A percentile compares a stretch with the other conserved stretches of the same genome.
These are phyloP conservation scores for Alternaria gaisen DNA, from an alignment of 2,329 filamentous ascomycete genomes.

Conservation along the genomic window DNA sequence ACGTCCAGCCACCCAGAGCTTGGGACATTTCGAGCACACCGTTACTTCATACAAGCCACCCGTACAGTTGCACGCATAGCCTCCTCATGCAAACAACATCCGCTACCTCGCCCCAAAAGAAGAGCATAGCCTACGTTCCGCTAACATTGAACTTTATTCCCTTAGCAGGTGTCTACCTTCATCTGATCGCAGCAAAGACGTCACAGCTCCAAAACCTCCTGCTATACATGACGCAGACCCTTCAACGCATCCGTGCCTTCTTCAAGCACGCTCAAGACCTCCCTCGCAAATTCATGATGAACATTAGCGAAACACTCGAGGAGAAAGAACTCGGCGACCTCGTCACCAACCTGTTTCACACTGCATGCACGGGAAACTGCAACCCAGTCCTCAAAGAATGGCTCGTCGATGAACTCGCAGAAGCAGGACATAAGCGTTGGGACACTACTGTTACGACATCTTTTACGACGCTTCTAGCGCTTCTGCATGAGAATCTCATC, in stretches of 20 bases:
- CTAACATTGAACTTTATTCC: conserved; percentile 86
- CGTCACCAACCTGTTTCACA: conserved; percentile 80
- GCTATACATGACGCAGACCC: conserved; percentile 82
- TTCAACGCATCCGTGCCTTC: conserved; percentile 80
- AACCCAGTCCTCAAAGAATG: conserved; percentile 81
- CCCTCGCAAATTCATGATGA: conserved; percentile 78
- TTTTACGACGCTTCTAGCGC: conserved; percentile 76
- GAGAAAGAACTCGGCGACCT: conserved; percentile 72
- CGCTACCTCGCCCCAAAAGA: conserved; percentile 35
- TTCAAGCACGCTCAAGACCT: conserved; percentile 85
- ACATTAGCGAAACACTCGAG: conserved; percentile 77
- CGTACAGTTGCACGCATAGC: conserved; percentile 77
- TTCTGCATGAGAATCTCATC: conserved; percentile 87
- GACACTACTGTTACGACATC: conserved; percentile 84
- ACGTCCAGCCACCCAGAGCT: conserved; percentile 62
- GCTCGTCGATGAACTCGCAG: conserved; percentile 77
- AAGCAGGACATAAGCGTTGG: conserved; percentile 90
- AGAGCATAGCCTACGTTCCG: conserved; percentile 61
- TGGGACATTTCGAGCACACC: conserved; percentile 58
- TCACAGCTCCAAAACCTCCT: conserved; percentile 88
- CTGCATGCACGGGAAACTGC: conserved; percentile 84
- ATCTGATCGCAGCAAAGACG: conserved; percentile 84
- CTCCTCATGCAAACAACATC: conserved; percentile 67
- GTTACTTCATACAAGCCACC: conserved; percentile 73
- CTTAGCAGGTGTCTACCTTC: conserved; percentile 79